Conservation (phyloP, 2,329 filamentous ascomycete species). For the Paracoccidioides lutzii region DNA sequence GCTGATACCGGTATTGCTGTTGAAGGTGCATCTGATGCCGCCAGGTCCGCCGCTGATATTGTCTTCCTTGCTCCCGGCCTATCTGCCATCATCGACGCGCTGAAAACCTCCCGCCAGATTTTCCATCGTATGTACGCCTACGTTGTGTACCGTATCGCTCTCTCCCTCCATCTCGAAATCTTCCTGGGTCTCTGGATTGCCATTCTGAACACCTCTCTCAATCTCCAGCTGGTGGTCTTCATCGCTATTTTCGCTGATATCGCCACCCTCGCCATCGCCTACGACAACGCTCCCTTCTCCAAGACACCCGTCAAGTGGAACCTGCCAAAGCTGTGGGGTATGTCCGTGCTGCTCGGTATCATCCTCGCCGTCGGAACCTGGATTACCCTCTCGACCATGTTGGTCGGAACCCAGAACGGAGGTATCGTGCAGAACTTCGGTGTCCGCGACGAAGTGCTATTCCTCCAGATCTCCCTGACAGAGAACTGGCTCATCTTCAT, state of each 20-base stretch:
- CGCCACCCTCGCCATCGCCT: conserved; percentile 81
- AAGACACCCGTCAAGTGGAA: conserved; percentile 89
- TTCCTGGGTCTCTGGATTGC: conserved; percentile 88
- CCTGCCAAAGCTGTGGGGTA: conserved; percentile 84
- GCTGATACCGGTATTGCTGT: conserved; percentile 95
- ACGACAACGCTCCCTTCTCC: conserved; percentile 82
- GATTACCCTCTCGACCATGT: conserved; percentile 81
- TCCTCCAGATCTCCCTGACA: conserved; percentile 79
- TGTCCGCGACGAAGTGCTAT: conserved; percentile 67
- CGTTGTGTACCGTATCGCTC: conserved; percentile 85
- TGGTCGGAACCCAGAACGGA: conserved; percentile 51
- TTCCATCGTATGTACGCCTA: conserved; percentile 97
- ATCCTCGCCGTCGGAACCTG: conserved; percentile 74
- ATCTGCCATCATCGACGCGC: conserved; percentile 80
- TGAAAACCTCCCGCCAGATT: conserved; percentile 88
- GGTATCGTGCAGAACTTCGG: conserved; percentile 87
- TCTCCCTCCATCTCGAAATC: conserved; percentile 82
- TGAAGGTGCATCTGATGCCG: conserved; percentile 81
- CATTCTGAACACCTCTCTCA: conserved; percentile 70
- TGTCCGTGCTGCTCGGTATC: conserved; percentile 71
- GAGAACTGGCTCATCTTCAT: conserved; percentile 98
- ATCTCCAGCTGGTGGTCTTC: conserved; percentile 81
- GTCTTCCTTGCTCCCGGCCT: conserved; percentile 87
- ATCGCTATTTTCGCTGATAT: conserved; percentile 92
- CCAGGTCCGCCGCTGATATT: conserved; percentile 82